Evolutionary conservation across 257 asterid genomes (phyloP), one percentile per base, ranked within the genome.

Genomic region (Petrea volubilis): DNA sequence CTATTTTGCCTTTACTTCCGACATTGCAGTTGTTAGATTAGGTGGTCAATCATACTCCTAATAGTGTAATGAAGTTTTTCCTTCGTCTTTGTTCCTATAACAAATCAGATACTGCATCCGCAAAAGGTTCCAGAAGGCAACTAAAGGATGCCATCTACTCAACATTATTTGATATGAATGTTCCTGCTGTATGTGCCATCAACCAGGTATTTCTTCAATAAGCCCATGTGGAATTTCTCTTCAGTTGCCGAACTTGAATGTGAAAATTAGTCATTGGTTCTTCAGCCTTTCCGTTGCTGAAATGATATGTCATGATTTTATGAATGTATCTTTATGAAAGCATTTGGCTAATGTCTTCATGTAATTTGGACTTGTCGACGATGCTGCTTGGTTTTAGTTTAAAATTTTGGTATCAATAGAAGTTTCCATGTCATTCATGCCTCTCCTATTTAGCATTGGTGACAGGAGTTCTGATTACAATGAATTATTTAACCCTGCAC

Each of bases 181-280:
- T 90, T 77, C 99, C 98, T 71, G 95, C 97, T 71, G 94, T 95
- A 44, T 95, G 98, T 85, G 96, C 98, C 75, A 84, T 95, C 82
- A 84, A 83, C 85, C 99, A 95, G 99, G 99, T 91, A 78, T 12
- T 55, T 33, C 65, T 71, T 70, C 74, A 25, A 46, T 67, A 64
- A 36, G 14, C 61, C 31, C 34, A 28, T 24, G 50, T 18, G 27
- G 64, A 29, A 49, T 51, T 21, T 53, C 41, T 76, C 36, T 62
- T 72, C 67, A 25, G 51, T 55, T 40, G 6, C 41, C 44, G 36
- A 33, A 34, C 34, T 66, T 36, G 53, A 73, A 28, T 41, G 25
- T 0, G 13, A 41, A 36, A 47, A 23, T 14, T 10, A 27, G 4
- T 64, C 33, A 15, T 72, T 15, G 34, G 58, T 43, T 25, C 41